A percentile compares a stretch with the other conserved stretches of the same genome.
Evolutionary conservation across 2,329 filamentous ascomycete genomes (phyloP).

Genomic region (Penicillium griseofulvum): DNA sequence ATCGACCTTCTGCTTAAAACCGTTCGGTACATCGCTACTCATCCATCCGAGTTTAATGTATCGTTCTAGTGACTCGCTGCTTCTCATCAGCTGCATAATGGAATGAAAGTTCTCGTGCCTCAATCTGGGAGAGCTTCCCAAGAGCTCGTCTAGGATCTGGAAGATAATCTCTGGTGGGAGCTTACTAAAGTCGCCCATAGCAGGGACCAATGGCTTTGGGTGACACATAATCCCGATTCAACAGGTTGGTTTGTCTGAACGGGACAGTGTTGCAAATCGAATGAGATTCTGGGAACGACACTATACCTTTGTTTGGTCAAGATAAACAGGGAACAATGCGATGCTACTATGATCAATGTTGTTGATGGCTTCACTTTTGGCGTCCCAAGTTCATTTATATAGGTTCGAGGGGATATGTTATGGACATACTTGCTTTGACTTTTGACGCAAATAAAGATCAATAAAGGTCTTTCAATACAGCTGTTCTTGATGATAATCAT

Average conservation of each 20-base stretch:
- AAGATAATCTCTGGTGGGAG: conserved; percentile 10
- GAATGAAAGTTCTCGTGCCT: conserved; percentile 8
- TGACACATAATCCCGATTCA: neutral
- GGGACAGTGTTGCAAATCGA: neutral
- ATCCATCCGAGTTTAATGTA: neutral
- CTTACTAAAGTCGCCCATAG: conserved; percentile 1
- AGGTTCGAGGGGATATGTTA: neutral
- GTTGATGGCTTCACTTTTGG: neutral
- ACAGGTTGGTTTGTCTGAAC: neutral
- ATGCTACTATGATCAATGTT: neutral
- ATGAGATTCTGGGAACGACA: neutral
- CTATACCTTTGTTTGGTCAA: neutral
- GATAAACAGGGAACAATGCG: neutral
- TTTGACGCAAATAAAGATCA: neutral
- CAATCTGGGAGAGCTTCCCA: neutral
- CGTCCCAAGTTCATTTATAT: neutral
- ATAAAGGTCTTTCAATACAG: neutral
- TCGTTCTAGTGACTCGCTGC: neutral
- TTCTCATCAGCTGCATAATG: neutral
- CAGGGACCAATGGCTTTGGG: neutral
- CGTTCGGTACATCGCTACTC: neutral
- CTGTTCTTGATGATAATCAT: neutral
- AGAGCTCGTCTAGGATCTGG: conserved; percentile 6
- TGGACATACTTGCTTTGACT: neutral
- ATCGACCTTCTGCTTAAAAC: neutral